Evolutionary conservation across 495 filamentous ascomycete species (phyloP).

Genomic region (Penicillium salamii): DNA sequence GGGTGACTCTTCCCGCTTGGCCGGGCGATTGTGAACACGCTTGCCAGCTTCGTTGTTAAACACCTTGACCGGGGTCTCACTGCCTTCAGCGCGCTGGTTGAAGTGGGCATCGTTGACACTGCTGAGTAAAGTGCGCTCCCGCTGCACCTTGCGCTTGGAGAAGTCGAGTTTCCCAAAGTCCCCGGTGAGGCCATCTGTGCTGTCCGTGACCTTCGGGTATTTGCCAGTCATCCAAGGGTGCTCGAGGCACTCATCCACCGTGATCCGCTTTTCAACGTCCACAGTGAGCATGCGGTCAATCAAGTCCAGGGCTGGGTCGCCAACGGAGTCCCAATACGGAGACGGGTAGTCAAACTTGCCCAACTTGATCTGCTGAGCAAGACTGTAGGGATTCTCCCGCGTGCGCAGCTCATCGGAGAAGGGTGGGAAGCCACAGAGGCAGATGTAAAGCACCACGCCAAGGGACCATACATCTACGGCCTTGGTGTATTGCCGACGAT

Average conservation of each 20-base stretch:
- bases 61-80: conserved; percentile 65
- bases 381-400: conserved; percentile 72
- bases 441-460: conserved; percentile 98
- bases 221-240: conserved; percentile 82
- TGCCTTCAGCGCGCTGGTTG: conserved; percentile 55
- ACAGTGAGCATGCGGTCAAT: conserved; percentile 95
- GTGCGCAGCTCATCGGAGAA: conserved; percentile 92
- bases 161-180: conserved; percentile 81
- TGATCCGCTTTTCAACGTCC: conserved; percentile 76
- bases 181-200: conserved; percentile 87
- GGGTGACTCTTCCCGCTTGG: conserved; percentile 56
- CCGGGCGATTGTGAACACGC: conserved; percentile 36
- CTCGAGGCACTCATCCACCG: conserved; percentile 82
- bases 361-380: conserved; percentile 87
- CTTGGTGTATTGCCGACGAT: conserved; percentile 82
- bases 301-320: conserved; percentile 84
- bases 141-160: conserved; percentile 68
- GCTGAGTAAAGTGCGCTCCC: conserved; percentile 83
- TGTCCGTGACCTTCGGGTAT: conserved; percentile 59
- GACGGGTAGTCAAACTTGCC: conserved; percentile 92
- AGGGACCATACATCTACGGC: conserved; percentile 97
- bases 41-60: conserved; percentile 69
- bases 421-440: conserved; percentile 94
- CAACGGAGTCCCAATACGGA: conserved; percentile 95
- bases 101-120: conserved; percentile 77